Base-by-base conservation (phyloP, 2,329 filamentous ascomycete genomes). In the Alternaria alternata region DNA sequence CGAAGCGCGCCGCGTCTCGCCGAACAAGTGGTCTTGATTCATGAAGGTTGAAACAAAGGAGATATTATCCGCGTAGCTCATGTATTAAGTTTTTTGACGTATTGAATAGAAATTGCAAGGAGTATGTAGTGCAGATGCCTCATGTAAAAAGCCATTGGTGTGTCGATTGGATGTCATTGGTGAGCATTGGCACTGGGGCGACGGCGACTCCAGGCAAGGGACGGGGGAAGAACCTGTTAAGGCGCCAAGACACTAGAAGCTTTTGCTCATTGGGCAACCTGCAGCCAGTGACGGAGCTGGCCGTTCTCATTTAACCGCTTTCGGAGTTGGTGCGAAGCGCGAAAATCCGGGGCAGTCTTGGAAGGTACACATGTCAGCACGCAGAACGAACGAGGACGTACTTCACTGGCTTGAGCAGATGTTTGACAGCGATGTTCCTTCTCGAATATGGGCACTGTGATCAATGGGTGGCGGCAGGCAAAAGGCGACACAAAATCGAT, bases 321-420 rank as follows among this genome's bases (percentile, higher is more conserved):
- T 51, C 22, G 64, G 61, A 18, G 22, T 63, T 67, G 62, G 68
- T 43, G 55, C 47, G 51, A 38, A 38, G 49, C 38, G 16, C 57
- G 14, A 56, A 63, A 69, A 70, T 68, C 74, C 64, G 71, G 71
- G 71, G 71, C 49, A 57, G 47, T 3, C 41, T 38, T 60, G 44
- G 56, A 51, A 59, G 59, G 43, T 58, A 51, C 36, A 61, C 44
- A 36, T 39, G 43, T 42, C 12, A 36, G 14, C 44, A 42, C 26
- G 48, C 39, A 54, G 44, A 48, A 36, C 48, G 54, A 61, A 59
- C 58, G 14, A 51, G 41, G 7, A 39, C 9, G 30, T 41, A 18
- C 8, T 26, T 44, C 6, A 7, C n/a, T n/a, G 20, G 7, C 14
- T 11, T 49, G 20, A 7, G 16, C 14, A 49, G 20, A 24, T n/a